These are phyloP conservation scores for Trichoderma aggressivum DNA, from an alignment of 2,329 filamentous ascomycete genomes.

Conservation along the genomic window DNA sequence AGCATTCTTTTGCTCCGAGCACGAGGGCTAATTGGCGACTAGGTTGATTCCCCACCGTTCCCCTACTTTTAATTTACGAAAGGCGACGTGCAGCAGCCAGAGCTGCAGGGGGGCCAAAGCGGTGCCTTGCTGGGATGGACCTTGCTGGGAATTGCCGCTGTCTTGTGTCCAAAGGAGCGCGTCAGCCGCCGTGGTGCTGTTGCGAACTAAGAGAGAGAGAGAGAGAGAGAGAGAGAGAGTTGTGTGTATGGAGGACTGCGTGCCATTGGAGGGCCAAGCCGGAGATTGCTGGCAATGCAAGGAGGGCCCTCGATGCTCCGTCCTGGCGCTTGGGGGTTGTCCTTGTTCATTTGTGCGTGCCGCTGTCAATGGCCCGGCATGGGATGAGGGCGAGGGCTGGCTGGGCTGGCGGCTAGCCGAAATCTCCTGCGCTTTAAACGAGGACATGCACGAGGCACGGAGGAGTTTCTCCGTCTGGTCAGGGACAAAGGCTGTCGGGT, in stretches of 20 bases:
- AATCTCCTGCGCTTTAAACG: slow-evolving; percentile 4
- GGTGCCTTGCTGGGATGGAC: slow-evolving; percentile 11
- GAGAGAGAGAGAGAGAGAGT: no score
- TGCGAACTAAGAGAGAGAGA: not conserved
- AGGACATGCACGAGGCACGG: not conserved
- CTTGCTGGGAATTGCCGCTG: slow-evolving; percentile 13
- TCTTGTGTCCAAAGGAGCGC: not conserved
- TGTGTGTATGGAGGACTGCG: not conserved
- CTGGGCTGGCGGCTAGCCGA: not conserved
- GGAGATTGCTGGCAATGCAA: slow-evolving; percentile 14
- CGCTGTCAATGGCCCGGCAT: not conserved
- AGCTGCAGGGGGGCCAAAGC: slow-evolving; percentile 4
- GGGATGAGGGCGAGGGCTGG: not conserved
- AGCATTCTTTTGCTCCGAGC: not conserved
- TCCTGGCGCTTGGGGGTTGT: not conserved
- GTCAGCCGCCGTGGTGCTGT: slow-evolving; percentile 4
- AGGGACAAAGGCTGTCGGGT: no score
- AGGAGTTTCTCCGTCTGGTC: slow-evolving; percentile 7
- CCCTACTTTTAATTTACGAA: slow-evolving; percentile 18
- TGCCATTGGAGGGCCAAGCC: not conserved
- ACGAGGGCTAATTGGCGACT: slow-evolving; percentile 9
- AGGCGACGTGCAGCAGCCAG: slow-evolving; percentile 13
- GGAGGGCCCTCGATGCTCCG: not conserved
- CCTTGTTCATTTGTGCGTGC: slow-evolving; percentile 6
- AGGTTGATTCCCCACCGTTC: slow-evolving; percentile 1